Conservation (phyloP, 1,284 basidiomycete species). For the Boletus mariae region DNA sequence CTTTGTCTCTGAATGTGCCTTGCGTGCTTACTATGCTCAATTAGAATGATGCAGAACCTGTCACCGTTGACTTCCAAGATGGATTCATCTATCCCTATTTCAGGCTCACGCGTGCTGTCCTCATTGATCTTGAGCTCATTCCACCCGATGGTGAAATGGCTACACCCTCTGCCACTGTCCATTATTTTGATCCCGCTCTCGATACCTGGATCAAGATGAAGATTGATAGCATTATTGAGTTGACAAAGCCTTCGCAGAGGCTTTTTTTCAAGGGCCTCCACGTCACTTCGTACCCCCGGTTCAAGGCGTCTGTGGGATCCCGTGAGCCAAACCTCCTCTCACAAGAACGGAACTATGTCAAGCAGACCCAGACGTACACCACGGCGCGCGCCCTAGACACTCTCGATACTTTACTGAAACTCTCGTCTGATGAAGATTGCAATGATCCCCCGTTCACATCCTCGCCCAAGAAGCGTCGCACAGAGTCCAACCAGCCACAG, state of each 20-base stretch:
- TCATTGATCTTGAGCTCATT: not conserved
- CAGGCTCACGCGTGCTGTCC: not conserved
- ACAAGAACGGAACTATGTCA: not conserved
- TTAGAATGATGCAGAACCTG: too few relatives aligned
- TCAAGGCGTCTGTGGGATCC: not conserved
- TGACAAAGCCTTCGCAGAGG: too few relatives aligned
- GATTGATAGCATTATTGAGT: too few relatives aligned
- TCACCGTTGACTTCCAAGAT: not conserved
- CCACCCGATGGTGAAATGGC: too few relatives aligned
- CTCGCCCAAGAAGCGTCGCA: too few relatives aligned
- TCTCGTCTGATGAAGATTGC: not conserved
- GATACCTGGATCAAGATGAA: not conserved
- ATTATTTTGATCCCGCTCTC: not conserved
- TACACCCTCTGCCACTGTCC: not conserved
- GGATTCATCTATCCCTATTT: slow-evolving; percentile 4
- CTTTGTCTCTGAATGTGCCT: too few relatives aligned
- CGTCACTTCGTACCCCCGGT: too few relatives aligned
- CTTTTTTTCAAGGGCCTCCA: too few relatives aligned
- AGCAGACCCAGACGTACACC: not conserved
- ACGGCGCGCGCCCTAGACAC: not conserved
- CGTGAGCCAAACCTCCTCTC: not conserved
- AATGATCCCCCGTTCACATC: too few relatives aligned
- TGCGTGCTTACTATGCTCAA: too few relatives aligned
- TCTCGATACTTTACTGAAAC: not conserved
- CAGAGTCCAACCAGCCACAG: too few relatives aligned